Percentiles rank a stretch among this genome's conserved stretches.
Conservation (phyloP, 164 flowering plant species). For the Cinnamomum micranthum region DNA sequence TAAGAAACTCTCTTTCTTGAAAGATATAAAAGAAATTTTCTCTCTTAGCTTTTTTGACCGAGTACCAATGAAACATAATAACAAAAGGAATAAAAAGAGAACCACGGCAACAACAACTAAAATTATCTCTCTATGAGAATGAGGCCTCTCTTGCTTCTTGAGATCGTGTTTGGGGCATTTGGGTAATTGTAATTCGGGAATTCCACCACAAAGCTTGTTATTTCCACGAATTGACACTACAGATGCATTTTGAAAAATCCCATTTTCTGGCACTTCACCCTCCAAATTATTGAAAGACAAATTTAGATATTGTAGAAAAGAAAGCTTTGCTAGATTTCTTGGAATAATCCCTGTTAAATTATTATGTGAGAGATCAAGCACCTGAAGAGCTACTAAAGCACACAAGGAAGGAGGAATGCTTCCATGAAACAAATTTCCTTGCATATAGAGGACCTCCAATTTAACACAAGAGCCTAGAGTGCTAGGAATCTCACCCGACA, state of each 20-base stretch:
- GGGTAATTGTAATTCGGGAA: constrained; percentile 20
- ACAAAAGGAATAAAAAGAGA: too few species aligned
- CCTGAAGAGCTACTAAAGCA: constrained; percentile 8
- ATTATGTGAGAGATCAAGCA: constrained; percentile 27
- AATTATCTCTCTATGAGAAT: neutral
- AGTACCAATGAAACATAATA: too few species aligned
- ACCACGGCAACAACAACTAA: neutral
- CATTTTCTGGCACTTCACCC: constrained; percentile 34
- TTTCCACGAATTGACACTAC: constrained; percentile 26
- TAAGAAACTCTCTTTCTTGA: neutral
- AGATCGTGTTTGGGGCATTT: constrained; percentile 9
- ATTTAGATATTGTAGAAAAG: constrained; percentile 13
- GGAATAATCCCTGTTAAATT: constrained; percentile 30
- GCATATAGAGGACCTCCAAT: constrained; percentile 13
- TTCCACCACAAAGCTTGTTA: constrained; percentile 33
- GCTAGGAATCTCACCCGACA: constrained; percentile 27
- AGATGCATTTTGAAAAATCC: constrained; percentile 28
- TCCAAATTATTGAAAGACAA: constrained; percentile 36
- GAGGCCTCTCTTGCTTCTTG: neutral
- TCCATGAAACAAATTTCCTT: constrained; percentile 22
- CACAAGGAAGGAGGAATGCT: constrained; percentile 20
- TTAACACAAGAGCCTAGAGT: constrained; percentile 14
- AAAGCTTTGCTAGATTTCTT: constrained; percentile 8
- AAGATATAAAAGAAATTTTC: neutral
- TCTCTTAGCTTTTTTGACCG: neutral